phyloP scores from a whole-genome alignment of 768 basidiomycete genomes.

The Trametes cubensis region DNA sequence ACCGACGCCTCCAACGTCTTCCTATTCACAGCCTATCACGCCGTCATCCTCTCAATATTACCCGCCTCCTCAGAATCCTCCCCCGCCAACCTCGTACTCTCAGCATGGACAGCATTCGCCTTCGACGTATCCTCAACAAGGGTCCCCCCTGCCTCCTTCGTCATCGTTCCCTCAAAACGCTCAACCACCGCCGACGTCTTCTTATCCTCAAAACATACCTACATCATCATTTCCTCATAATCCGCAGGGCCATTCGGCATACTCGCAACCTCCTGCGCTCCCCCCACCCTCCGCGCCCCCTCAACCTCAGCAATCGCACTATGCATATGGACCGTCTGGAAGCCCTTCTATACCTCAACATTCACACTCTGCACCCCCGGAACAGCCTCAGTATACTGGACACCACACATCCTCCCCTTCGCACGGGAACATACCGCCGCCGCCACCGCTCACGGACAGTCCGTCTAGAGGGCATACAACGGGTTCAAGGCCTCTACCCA shows the following conservation, averaged over 20 bases:
- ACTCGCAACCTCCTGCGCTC: slow-evolving; percentile 4
- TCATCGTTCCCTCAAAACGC: slow-evolving; percentile 17
- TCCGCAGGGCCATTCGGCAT: slow-evolving; percentile 17
- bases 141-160: slow-evolving; percentile 40
- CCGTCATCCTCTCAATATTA: slow-evolving; percentile 20
- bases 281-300: slow-evolving; percentile 30
- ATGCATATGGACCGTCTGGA: slow-evolving; percentile 25
- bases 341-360: slow-evolving; percentile 32
- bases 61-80: slow-evolving; percentile 10
- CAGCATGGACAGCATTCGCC: slow-evolving; percentile 11
- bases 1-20: slow-evolving; percentile 15
- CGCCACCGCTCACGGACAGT: slow-evolving; percentile 39
- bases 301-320: slow-evolving; percentile 44
- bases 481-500: slow-evolving; percentile 29
- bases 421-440: slow-evolving; percentile 37
- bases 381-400: slow-evolving; percentile 25
- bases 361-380: slow-evolving; percentile 39
- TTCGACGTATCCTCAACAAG: slow-evolving; percentile 36
- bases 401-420: slow-evolving; percentile 32
- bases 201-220: slow-evolving; percentile 15
- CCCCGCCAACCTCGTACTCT: neutral
- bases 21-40: slow-evolving; percentile 7
- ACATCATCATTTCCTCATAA: slow-evolving; percentile 30
- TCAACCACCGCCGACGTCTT: slow-evolving; percentile 10
- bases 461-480: slow-evolving; percentile 32